A percentile compares a stretch with the other conserved stretches of the same genome.
Evolutionary conservation across 352 stramenopile genomes (phyloP).

Genomic region (Phytophthora pistaciae): DNA sequence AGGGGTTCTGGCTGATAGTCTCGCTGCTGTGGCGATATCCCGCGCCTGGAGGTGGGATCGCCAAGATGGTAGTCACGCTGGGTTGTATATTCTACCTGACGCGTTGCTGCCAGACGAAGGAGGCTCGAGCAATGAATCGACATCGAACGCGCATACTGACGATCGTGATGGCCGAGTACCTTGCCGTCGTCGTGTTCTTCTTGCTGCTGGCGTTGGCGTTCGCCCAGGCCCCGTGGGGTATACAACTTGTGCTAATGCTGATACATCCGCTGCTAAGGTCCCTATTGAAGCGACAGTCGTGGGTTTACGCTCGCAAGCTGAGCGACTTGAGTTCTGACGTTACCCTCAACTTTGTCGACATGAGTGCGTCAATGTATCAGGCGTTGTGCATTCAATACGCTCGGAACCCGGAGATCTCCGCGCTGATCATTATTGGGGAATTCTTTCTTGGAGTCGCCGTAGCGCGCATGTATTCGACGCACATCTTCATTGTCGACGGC

Average conservation of each 20-base stretch:
- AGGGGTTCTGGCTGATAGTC: constrained; percentile 20
- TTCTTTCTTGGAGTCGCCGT: constrained; percentile 32
- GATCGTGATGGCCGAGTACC: constrained; percentile 15
- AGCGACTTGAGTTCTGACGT: constrained; percentile 53
- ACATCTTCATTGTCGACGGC: constrained; percentile 40
- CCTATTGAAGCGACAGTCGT: constrained; percentile 34
- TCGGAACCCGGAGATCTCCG: constrained; percentile 10
- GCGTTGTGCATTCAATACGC: constrained; percentile 38
- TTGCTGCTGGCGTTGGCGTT: constrained; percentile 38
- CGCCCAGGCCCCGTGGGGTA: constrained; percentile 18
- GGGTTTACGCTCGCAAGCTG: constrained; percentile 42
- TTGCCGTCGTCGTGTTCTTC: constrained; percentile 25
- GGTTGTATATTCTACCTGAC: constrained; percentile 14
- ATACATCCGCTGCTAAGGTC: constrained; percentile 35
- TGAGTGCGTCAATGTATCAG: constrained; percentile 43
- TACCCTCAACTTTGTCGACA: constrained; percentile 54
- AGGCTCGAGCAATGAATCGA: neutral
- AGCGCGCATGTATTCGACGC: constrained; percentile 30
- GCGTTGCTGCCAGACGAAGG: constrained; percentile 5
- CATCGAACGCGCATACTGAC: constrained; percentile 11
- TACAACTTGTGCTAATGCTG: constrained; percentile 38
- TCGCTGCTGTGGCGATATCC: constrained; percentile 27
- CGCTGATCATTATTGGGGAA: constrained; percentile 36
- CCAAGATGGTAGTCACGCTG: constrained; percentile 4
- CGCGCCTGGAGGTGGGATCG: constrained; percentile 19